phyloP scores from a whole-genome alignment of 495 filamentous ascomycete species.

The Xylaria palmicola region DNA sequence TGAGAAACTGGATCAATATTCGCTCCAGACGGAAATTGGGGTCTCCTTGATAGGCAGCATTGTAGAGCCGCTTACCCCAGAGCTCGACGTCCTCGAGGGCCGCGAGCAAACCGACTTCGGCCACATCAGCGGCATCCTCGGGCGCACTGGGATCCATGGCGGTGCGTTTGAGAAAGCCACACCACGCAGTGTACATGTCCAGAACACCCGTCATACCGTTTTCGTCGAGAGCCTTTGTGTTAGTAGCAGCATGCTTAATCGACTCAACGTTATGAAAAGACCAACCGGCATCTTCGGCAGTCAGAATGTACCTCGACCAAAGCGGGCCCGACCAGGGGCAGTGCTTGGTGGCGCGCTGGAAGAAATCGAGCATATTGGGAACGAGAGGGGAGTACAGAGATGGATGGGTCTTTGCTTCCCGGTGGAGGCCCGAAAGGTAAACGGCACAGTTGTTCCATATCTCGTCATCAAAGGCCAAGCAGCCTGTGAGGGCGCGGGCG shows the following conservation, averaged over 20 bases:
- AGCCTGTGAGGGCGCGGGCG: conserved; percentile 66
- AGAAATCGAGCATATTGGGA: conserved; percentile 46
- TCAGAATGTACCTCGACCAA: conserved; percentile 86
- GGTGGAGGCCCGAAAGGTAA: conserved; percentile 54
- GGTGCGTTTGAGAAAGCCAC: conserved; percentile 78
- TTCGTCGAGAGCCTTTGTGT: conserved; percentile 67
- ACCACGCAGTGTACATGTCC: conserved; percentile 90
- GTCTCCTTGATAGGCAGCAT: conserved; percentile 74
- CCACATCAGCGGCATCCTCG: conserved; percentile 89
- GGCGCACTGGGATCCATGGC: conserved; percentile 73
- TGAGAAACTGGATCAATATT: conserved; percentile 87
- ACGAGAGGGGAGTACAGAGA: conserved; percentile 20
- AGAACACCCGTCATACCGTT: conserved; percentile 80
- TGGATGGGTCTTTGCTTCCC: conserved; percentile 31
- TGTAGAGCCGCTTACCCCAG: conserved; percentile 73
- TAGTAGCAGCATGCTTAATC: conserved; percentile 90
- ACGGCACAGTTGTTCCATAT: conserved; percentile 82
- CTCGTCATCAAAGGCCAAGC: conserved; percentile 64
- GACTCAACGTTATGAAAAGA: conserved; percentile 76
- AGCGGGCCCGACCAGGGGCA: conserved; percentile 89
- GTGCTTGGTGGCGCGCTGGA: conserved; percentile 76
- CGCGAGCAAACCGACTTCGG: conserved; percentile 83
- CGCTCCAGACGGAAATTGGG: conserved; percentile 83
- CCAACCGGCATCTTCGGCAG: conserved; percentile 70
- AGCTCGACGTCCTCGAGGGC: conserved; percentile 80